Percentiles rank a stretch among this genome's conserved stretches.
phyloP scores from a whole-genome alignment of 768 basidiomycete species.

The Xerocomellus intermedius region DNA sequence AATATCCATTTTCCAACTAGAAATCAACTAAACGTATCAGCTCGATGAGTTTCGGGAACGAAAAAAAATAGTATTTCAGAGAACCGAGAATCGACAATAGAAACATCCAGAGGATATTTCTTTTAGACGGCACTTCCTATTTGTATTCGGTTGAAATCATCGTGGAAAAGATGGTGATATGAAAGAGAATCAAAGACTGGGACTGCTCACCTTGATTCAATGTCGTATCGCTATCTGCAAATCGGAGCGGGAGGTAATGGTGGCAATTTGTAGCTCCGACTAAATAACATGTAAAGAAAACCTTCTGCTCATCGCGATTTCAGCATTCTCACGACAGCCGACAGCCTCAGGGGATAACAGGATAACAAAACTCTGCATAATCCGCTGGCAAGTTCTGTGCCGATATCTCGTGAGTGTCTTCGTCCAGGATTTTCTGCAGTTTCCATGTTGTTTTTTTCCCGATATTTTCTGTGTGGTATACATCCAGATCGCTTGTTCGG shows the following conservation, averaged over 20 bases:
- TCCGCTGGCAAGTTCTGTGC: constrained; percentile 10
- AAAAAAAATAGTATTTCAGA: constrained; percentile 21
- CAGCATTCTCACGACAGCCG: constrained; percentile 38
- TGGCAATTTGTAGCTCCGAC: constrained; percentile 30
- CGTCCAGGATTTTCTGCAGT: constrained; percentile 10
- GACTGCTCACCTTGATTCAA: constrained; percentile 18
- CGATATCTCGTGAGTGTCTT: constrained; percentile 27
- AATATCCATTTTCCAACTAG: background rate
- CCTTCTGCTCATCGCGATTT: constrained; percentile 27
- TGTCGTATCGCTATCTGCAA: background rate
- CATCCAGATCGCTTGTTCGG: constrained; percentile 23
- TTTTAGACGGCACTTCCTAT: constrained; percentile 40
- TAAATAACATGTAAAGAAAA: constrained; percentile 28
- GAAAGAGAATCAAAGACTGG: background rate
- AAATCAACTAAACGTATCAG: constrained; percentile 7
- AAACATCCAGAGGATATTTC: constrained; percentile 20
- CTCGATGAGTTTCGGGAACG: background rate
- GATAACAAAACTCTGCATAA: constrained; percentile 33
- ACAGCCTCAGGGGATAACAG: constrained; percentile 34
- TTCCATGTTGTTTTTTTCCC: constrained; percentile 14
- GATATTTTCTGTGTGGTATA: constrained; percentile 7
- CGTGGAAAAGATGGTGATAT: background rate
- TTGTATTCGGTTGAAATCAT: constrained; percentile 36
- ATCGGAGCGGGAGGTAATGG: constrained; percentile 2
- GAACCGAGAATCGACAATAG: constrained; percentile 36